Evolutionary conservation across 306 rosid genomes (phyloP).

Genomic region (Vigna nakashimae): DNA sequence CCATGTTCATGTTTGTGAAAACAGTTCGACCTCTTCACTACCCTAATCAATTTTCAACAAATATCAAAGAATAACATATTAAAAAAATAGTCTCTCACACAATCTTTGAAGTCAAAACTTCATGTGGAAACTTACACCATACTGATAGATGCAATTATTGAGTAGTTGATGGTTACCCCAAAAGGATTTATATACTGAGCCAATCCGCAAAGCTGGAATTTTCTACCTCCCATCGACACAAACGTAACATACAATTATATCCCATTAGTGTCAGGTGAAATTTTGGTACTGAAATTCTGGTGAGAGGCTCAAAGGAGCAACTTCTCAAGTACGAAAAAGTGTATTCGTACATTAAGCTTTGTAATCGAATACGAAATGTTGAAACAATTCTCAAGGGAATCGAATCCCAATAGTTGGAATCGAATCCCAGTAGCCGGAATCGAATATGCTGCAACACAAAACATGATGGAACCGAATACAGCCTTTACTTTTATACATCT

Average conservation of each 20-base stretch:
- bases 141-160: conserved; percentile 83
- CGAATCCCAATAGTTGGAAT: too few species aligned
- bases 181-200: conserved; percentile 78
- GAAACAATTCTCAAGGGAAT: too few species aligned
- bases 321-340: too few species aligned
- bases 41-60: conserved; percentile 49
- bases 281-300: too few species aligned
- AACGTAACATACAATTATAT: neutral
- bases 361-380: too few species aligned
- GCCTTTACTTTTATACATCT: too few species aligned
- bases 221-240: conserved; percentile 60
- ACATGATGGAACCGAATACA: too few species aligned
- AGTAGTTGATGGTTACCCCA: conserved; percentile 80
- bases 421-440: too few species aligned
- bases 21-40: conserved; percentile 78
- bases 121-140: conserved; percentile 67
- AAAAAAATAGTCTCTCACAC: neutral
- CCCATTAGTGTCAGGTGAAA: neutral
- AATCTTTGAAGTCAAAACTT: neutral
- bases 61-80: neutral
- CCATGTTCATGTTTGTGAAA: conserved; percentile 73
- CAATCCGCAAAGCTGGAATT: conserved; percentile 72
- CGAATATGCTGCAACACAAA: too few species aligned
- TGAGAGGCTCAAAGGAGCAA: too few species aligned
- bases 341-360: too few species aligned